Base-by-base conservation (phyloP, 805 yeast genomes). In the Kodamaea neixiangensis region DNA sequence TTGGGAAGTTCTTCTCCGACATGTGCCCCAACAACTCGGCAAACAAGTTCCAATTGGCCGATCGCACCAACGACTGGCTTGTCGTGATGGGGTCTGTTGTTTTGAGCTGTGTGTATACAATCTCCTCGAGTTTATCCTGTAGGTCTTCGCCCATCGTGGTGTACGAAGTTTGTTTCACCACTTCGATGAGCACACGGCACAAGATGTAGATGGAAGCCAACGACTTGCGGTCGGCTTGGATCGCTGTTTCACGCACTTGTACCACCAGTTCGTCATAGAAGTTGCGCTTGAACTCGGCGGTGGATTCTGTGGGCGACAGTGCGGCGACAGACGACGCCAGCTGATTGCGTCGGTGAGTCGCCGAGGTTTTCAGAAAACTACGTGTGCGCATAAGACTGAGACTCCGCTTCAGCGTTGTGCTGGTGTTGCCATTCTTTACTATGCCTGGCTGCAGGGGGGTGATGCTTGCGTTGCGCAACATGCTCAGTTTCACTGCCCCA, bases 1-100 rank as follows among this genome's bases (percentile, higher is more conserved):
- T 85, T 10, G 89, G 65, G 58, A 94, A 91, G 47, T 96, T 77
- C 55, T 83, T 84, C 42, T 82, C 87, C 0, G 97, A 89, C 96
- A 96, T 91, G 56, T 84, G 85, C 1, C 99, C 99, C 38, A 96
- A 69, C 5, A 94, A 73, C 54, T 87, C 88, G 0, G 98, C 96
- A 66, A 94, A 85, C 33, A 92, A 77, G 60, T 88, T 86, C 98
- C 98, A 94, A 65, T 94, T 94, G 0, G 97, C 90, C 6, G 94
- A 85, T 51, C 96, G 80, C 2, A 93, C 89, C 19, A 84, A 72
- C 42, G 89, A 85, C 50, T 73, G 77, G 46, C 74, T 66, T 1
- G 77, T 71, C 1, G 85, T 78, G 5, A 88, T 79, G 0, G 97
- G 96, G 61, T 94, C 97, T 1, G 96, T 89, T 2, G 92, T 83